phyloP scores from a whole-genome alignment of 352 stramenopile genomes.

The Globisporangium emineosum region DNA sequence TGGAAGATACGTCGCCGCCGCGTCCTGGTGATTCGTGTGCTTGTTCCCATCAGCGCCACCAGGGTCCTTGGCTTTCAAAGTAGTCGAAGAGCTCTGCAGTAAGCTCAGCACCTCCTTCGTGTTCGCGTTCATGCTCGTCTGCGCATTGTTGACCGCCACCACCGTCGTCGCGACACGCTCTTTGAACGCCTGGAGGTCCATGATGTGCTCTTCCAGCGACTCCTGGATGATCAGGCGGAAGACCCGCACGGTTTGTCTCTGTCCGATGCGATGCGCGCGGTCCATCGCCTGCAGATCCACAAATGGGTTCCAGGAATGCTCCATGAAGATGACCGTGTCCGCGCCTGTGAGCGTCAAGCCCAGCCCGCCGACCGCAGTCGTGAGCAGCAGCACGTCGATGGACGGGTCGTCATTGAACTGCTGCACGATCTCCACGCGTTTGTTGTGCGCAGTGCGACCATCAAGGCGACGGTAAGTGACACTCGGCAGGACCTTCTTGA shows the following conservation, averaged over 20 bases:
- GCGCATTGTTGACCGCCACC: slow-evolving; percentile 45
- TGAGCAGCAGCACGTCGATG: slow-evolving; percentile 95
- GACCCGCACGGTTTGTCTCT: slow-evolving; percentile 66
- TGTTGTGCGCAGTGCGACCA: slow-evolving; percentile 72
- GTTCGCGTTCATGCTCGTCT: slow-evolving; percentile 59
- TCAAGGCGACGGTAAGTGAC: slow-evolving; percentile 91
- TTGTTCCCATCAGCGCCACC: slow-evolving; percentile 3
- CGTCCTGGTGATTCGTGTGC: slow-evolving; percentile 3
- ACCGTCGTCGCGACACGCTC: slow-evolving; percentile 64
- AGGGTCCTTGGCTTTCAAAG: slow-evolving; percentile 34
- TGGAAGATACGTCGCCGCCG: slow-evolving; percentile 15
- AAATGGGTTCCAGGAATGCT: slow-evolving; percentile 98
- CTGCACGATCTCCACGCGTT: slow-evolving; percentile 82
- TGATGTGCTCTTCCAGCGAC: slow-evolving; percentile 76
- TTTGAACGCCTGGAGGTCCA: slow-evolving; percentile 81
- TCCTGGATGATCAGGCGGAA: slow-evolving; percentile 77
- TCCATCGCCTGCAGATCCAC: slow-evolving; percentile 94
- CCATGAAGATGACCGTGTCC: slow-evolving; percentile 97
- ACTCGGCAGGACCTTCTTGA: slow-evolving; percentile 64
- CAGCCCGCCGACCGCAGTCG: slow-evolving; percentile 93
- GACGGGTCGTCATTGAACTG: slow-evolving; percentile 91
- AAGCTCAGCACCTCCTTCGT: slow-evolving; percentile 63
- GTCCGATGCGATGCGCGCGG: slow-evolving; percentile 74
- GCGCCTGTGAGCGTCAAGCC: slow-evolving; percentile 96
- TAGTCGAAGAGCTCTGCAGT: slow-evolving; percentile 40